Conservation (phyloP, 768 basidiomycete genomes). For the Gautieria morchelliformis region DNA sequence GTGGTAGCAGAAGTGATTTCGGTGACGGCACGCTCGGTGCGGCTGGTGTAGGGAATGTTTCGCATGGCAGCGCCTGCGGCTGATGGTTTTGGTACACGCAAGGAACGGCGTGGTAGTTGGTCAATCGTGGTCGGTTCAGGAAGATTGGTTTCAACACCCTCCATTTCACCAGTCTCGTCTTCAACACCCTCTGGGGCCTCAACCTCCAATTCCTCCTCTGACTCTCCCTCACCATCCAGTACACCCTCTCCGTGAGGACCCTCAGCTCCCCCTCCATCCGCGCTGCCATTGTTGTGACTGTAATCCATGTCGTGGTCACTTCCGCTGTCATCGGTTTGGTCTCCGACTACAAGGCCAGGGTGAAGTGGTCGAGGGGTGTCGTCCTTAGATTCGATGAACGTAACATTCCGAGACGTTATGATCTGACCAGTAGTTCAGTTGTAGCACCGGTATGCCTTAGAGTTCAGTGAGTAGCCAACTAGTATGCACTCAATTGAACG, state of each 20-base stretch:
- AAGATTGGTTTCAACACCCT: background rate
- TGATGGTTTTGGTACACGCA: background rate
- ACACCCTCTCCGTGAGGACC: background rate
- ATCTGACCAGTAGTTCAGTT: slow-evolving; percentile 20
- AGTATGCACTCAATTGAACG: slow-evolving; percentile 28
- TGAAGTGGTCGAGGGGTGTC: too few relatives aligned
- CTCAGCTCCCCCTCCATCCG: background rate
- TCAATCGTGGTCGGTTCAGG: background rate
- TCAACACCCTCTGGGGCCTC: too few relatives aligned
- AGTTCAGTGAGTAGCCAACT: slow-evolving; percentile 25
- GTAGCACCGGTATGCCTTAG: slow-evolving; percentile 28
- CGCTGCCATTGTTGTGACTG: too few relatives aligned
- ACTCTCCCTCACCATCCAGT: too few relatives aligned
- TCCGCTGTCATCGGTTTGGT: too few relatives aligned
- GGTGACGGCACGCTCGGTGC: background rate
- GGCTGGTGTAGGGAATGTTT: background rate
- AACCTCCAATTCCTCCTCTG: too few relatives aligned
- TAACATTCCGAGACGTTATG: slow-evolving; percentile 19
- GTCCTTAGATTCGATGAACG: slow-evolving; percentile 12
- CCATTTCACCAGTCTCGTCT: too few relatives aligned
- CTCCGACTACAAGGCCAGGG: too few relatives aligned
- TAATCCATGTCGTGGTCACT: too few relatives aligned
- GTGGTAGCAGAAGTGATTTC: background rate
- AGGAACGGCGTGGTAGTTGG: background rate
- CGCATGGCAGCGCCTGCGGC: background rate